A percentile compares a stretch with the other conserved stretches of the same genome.
phyloP scores from a whole-genome alignment of 1,284 basidiomycete species.

The Melampsora larici-populina region DNA sequence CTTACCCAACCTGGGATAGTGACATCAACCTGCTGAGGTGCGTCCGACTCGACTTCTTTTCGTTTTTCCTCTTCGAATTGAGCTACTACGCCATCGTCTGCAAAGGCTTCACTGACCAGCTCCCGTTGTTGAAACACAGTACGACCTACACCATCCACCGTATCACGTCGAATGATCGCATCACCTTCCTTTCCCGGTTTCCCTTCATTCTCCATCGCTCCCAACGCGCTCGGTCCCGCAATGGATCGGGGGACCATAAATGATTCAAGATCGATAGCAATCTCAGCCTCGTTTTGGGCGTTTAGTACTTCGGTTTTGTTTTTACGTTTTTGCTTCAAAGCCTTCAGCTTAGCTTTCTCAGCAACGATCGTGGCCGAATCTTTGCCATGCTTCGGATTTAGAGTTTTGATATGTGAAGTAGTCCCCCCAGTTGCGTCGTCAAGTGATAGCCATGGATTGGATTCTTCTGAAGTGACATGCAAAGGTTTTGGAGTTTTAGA shows the following conservation, averaged over 20 bases:
- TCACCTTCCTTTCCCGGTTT: constrained; percentile 1
- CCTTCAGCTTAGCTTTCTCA: constrained; percentile 38
- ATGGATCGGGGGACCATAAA: constrained; percentile 2
- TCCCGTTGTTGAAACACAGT: constrained; percentile 78
- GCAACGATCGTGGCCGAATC: constrained; percentile 13
- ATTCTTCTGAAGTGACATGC: background rate
- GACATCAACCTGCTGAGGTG: constrained; percentile 77
- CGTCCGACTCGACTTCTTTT: constrained; percentile 73
- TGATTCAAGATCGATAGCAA: constrained; percentile 19
- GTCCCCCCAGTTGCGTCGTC: constrained; percentile 18
- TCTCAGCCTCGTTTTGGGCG: constrained; percentile 20
- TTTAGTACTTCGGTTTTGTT: constrained; percentile 1
- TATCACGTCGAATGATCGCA: constrained; percentile 52
- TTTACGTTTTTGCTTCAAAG: constrained; percentile 22
- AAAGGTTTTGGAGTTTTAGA: background rate
- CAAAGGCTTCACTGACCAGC: constrained; percentile 89
- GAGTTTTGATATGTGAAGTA: constrained; percentile 18
- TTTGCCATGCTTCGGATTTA: background rate
- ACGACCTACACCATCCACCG: constrained; percentile 55
- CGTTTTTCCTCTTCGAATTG: constrained; percentile 81
- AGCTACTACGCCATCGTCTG: constrained; percentile 88
- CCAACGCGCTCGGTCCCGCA: constrained; percentile 8
- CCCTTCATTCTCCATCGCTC: constrained; percentile 20
- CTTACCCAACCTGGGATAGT: constrained; percentile 92
- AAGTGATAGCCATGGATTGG: constrained; percentile 22